Percentiles rank a stretch among this genome's conserved stretches.
Conservation (phyloP, 164 flowering plant species). For the Litsea cubeba region DNA sequence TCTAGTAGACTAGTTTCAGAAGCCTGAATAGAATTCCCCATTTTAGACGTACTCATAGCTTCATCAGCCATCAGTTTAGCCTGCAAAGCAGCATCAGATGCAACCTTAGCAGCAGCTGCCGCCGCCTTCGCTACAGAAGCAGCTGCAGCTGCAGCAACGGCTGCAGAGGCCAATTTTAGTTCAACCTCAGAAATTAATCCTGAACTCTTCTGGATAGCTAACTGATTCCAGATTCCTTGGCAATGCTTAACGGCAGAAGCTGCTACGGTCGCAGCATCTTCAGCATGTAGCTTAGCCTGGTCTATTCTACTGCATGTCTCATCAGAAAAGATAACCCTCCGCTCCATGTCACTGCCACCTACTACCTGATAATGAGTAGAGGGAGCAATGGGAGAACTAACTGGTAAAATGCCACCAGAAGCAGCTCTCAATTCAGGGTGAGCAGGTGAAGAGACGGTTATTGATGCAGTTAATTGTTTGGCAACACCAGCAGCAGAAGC, state of each 20-base stretch:
- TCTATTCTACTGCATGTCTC: constrained; percentile 50
- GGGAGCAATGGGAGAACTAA: constrained; percentile 24
- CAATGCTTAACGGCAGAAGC: constrained; percentile 63
- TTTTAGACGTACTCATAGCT: constrained; percentile 32
- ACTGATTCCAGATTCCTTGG: constrained; percentile 61
- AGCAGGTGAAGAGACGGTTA: constrained; percentile 28
- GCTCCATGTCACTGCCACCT: constrained; percentile 25
- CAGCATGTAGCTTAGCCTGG: constrained; percentile 75
- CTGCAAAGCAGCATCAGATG: constrained; percentile 87
- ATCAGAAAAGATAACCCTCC: constrained; percentile 36
- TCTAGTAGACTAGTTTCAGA: constrained; percentile 22
- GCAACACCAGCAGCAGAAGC: constrained; percentile 14
- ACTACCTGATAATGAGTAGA: constrained; percentile 21
- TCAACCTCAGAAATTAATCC: constrained; percentile 53
- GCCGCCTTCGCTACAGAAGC: constrained; percentile 98
- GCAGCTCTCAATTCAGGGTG: constrained; percentile 16
- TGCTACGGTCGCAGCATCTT: constrained; percentile 71
- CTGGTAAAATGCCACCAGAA: constrained; percentile 16
- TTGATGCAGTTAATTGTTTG: constrained; percentile 24
- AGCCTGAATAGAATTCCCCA: constrained; percentile 14
- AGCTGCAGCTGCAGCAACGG: constrained; percentile 84
- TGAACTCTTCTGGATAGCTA: constrained; percentile 54
- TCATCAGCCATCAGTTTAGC: constrained; percentile 89
- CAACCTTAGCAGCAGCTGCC: constrained; percentile 94
- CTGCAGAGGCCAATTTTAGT: constrained; percentile 68